Conservation (phyloP, 2,329 filamentous ascomycete genomes). For the Cordyceps cateniannulata region DNA sequence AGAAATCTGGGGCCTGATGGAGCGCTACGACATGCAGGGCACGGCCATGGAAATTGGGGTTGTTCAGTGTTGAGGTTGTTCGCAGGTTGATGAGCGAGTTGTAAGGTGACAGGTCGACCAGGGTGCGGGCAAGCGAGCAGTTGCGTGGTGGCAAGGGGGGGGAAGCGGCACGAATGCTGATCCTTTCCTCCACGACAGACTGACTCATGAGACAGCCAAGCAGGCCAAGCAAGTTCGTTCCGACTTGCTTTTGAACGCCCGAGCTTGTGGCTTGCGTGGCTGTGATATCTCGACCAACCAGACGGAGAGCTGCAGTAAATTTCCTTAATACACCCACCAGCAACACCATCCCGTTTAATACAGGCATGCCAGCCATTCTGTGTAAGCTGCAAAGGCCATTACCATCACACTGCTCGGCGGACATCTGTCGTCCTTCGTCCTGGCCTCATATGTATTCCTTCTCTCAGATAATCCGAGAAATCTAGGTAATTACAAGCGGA, state of each 20-base stretch:
- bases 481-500: not conserved
- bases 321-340: not conserved
- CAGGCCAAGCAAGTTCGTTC: not conserved
- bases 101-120: slow-evolving; percentile 1
- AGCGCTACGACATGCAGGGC: slow-evolving; percentile 8
- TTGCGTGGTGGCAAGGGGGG: not conserved
- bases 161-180: not conserved
- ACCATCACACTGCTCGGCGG: not conserved
- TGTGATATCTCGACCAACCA: not conserved
- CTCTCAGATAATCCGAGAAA: not conserved
- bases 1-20: slow-evolving; percentile 1
- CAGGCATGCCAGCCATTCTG: not conserved
- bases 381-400: not conserved
- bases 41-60: not conserved
- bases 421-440: not conserved
- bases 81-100: not conserved
- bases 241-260: slow-evolving; percentile 4
- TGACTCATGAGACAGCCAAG: not conserved
- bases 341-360: not conserved
- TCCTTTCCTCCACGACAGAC: not conserved
- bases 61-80: not conserved
- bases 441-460: not conserved
- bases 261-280: not conserved
- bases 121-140: not conserved
- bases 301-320: not conserved